These are phyloP conservation scores for Lipomyces mesembrius DNA, from an alignment of 805 yeast species.

Conservation along the genomic window DNA sequence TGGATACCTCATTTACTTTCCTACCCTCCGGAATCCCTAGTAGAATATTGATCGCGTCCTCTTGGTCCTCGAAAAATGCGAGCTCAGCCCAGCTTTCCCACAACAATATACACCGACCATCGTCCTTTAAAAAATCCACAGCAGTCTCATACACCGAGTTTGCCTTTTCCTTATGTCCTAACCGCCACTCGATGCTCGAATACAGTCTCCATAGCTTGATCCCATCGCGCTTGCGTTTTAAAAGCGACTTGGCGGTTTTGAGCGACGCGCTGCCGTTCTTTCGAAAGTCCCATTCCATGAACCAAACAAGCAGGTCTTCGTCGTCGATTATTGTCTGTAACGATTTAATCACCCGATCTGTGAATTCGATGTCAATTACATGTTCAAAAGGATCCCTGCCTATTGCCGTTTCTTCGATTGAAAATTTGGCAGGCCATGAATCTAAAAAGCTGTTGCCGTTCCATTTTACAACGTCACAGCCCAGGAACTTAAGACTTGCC, in stretches of 20 bases:
- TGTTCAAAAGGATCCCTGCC: neutral
- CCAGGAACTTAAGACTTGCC: slow-evolving; percentile 34
- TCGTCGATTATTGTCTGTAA: slow-evolving; percentile 17
- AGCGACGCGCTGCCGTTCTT: neutral
- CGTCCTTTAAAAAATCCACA: slow-evolving; percentile 4
- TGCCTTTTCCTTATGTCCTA: slow-evolving; percentile 16
- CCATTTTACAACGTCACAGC: slow-evolving; percentile 18
- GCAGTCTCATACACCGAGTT: slow-evolving; percentile 13
- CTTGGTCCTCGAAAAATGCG: slow-evolving; percentile 3
- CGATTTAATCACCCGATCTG: slow-evolving; percentile 10
- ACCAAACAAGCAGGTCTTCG: slow-evolving; percentile 12
- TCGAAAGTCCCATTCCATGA: slow-evolving; percentile 16
- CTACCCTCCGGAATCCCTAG: slow-evolving; percentile 8
- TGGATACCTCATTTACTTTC: neutral
- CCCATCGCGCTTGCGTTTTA: slow-evolving; percentile 14
- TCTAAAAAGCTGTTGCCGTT: slow-evolving; percentile 14
- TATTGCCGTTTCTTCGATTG: neutral
- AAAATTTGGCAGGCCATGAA: slow-evolving; percentile 13
- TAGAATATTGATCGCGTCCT: slow-evolving; percentile 5
- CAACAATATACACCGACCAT: slow-evolving; percentile 11
- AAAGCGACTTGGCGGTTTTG: slow-evolving; percentile 15
- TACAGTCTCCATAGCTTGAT: slow-evolving; percentile 24
- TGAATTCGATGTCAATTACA: slow-evolving; percentile 3
- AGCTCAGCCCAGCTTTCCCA: slow-evolving; percentile 21
- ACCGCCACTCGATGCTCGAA: slow-evolving; percentile 17